Evolutionary conservation across 2,329 filamentous ascomycete species (phyloP).

Genomic region (Lecanosticta acicola): DNA sequence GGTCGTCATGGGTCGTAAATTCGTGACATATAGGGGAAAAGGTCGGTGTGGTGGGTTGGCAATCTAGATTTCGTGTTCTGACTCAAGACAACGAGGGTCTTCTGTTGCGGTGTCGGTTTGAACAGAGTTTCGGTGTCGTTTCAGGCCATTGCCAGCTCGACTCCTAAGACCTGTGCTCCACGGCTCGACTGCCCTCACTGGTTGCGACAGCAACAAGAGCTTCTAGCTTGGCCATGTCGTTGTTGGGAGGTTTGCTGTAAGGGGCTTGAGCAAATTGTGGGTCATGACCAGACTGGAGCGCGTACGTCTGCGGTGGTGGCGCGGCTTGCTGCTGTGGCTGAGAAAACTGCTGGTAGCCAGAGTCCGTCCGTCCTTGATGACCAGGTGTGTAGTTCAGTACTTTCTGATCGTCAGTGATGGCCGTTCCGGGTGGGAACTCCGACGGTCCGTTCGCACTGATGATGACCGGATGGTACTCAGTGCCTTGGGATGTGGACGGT

Average conservation of each 20-base stretch:
- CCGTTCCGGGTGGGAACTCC: slow-evolving; percentile 37
- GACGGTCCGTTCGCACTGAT: slow-evolving; percentile 47
- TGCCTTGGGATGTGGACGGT: slow-evolving; percentile 45
- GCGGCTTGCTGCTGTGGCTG: slow-evolving; percentile 12
- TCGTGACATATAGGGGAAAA: slow-evolving; percentile 1
- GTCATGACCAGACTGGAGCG: slow-evolving; percentile 32
- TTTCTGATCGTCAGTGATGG: slow-evolving; percentile 39
- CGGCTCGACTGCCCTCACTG: slow-evolving; percentile 44
- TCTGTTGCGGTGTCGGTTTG: slow-evolving; percentile 1
- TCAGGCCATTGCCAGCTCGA: neutral
- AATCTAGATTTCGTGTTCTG: neutral
- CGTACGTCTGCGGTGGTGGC: slow-evolving; percentile 27
- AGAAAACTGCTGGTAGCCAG: slow-evolving; percentile 29
- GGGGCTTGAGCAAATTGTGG: slow-evolving; percentile 25
- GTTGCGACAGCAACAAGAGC: slow-evolving; percentile 62
- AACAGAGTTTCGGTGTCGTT: neutral
- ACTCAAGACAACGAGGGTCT: neutral
- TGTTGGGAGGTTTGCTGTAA: slow-evolving; percentile 30
- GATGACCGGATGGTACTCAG: slow-evolving; percentile 50
- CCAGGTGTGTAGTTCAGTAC: slow-evolving; percentile 26
- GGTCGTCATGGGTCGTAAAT: slow-evolving; percentile 8
- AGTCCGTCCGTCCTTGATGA: slow-evolving; percentile 29
- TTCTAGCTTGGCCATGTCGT: slow-evolving; percentile 53
- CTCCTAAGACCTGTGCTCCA: slow-evolving; percentile 22
- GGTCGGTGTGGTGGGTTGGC: neutral